phyloP scores from a whole-genome alignment of 257 asterid species.

The Primulina tabacum region DNA sequence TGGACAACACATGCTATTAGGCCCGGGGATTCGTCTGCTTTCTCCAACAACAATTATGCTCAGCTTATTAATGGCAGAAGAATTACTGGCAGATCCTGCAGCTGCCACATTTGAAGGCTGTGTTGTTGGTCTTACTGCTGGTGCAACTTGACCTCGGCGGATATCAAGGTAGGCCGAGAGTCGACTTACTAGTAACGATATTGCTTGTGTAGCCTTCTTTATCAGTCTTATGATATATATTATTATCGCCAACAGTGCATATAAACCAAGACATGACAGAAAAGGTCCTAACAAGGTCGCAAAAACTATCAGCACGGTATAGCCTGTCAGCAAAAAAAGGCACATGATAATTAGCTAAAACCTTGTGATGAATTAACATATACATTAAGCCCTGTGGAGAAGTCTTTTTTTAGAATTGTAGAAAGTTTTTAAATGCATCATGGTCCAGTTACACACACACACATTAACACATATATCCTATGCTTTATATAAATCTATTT shows the following conservation, averaged over 20 bases:
- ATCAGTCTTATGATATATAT: background rate
- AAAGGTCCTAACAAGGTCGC: background rate
- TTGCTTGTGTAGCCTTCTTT: background rate
- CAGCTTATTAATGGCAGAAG: slow-evolving; percentile 31
- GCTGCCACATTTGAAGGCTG: slow-evolving; percentile 8
- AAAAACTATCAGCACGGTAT: background rate
- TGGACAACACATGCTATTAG: slow-evolving; percentile 28
- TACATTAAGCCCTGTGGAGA: too few relatives aligned
- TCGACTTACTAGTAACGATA: background rate
- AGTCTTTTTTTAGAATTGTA: too few relatives aligned
- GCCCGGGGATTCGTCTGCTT: slow-evolving; percentile 22
- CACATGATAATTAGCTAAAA: too few relatives aligned
- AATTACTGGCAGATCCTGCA: slow-evolving; percentile 21
- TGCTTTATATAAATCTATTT: too few relatives aligned
- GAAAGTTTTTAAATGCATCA: too few relatives aligned
- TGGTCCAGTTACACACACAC: too few relatives aligned
- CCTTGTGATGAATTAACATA: background rate
- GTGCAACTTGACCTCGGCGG: background rate
- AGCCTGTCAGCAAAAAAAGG: background rate
- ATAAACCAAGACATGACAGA: background rate
- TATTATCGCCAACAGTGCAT: background rate
- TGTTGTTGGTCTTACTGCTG: background rate
- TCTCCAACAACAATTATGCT: slow-evolving; percentile 29
- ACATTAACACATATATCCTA: too few relatives aligned
- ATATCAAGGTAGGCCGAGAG: background rate